A percentile compares a stretch with the other conserved stretches of the same genome.
Evolutionary conservation across 2,329 filamentous ascomycete species (phyloP).

Genomic region (Aspergillus fischeri): DNA sequence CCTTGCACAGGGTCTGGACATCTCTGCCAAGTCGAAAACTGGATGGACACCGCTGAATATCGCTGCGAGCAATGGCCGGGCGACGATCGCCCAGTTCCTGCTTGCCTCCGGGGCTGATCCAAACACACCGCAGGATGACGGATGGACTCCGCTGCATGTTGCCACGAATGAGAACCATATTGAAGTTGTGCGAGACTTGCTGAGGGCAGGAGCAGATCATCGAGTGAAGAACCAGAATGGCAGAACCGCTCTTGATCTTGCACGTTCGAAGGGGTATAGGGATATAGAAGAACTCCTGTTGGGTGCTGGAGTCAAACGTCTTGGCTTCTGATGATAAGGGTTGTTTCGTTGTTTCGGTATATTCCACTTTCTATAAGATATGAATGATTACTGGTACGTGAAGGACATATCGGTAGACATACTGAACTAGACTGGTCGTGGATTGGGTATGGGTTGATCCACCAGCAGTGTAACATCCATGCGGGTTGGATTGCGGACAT

Average conservation of each 20-base stretch:
- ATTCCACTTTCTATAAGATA: too few relatives aligned
- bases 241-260: not conserved
- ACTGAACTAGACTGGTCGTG: too few relatives aligned
- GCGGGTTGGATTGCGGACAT: too few relatives aligned
- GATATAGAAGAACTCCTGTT: not conserved
- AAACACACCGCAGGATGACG: not conserved
- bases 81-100: not conserved
- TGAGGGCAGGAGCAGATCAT: not conserved
- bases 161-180: not conserved
- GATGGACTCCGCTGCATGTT: not conserved
- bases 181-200: not conserved
- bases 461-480: too few relatives aligned
- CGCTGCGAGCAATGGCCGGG: not conserved
- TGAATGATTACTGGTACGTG: too few relatives aligned
- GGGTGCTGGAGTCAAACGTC: too few relatives aligned
- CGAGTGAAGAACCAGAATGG: not conserved
- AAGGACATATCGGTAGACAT: too few relatives aligned
- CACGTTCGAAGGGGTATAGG: not conserved
- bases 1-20: not conserved
- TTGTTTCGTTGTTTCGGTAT: too few relatives aligned
- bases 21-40: not conserved
- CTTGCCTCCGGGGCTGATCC: not conserved
- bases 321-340: too few relatives aligned
- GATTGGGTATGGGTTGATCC: too few relatives aligned
- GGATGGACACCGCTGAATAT: not conserved